phyloP scores from a whole-genome alignment of 306 rosid genomes.

The Sicyos baderoa region DNA sequence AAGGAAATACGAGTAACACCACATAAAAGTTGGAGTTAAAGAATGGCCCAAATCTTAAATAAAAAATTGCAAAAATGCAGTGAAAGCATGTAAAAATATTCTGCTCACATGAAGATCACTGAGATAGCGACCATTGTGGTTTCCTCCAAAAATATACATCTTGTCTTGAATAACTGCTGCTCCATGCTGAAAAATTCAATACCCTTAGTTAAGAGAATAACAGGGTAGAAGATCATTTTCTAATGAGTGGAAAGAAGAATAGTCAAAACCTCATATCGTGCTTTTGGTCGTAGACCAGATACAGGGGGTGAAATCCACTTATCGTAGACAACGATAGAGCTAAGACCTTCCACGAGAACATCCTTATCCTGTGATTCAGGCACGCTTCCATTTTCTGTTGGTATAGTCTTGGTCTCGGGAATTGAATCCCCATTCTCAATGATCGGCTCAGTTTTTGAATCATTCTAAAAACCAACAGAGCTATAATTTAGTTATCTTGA shows the following conservation, averaged over 20 bases:
- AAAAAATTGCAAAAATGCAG: background rate
- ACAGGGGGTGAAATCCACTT: constrained; percentile 70
- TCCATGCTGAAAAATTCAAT: constrained; percentile 67
- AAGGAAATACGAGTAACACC: background rate
- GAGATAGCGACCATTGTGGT: constrained; percentile 95
- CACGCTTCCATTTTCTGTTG: constrained; percentile 59
- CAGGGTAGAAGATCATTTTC: constrained; percentile 8
- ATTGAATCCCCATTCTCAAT: constrained; percentile 59
- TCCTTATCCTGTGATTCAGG: constrained; percentile 66
- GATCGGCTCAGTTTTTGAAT: constrained; percentile 54
- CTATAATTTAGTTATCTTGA: constrained; percentile 1
- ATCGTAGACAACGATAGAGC: constrained; percentile 63
- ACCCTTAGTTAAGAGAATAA: constrained; percentile 25
- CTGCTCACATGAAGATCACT: constrained; percentile 75
- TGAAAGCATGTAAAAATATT: constrained; percentile 6
- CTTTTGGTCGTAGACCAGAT: constrained; percentile 63
- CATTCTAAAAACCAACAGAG: constrained; percentile 41
- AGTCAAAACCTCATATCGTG: constrained; percentile 77
- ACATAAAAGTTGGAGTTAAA: background rate
- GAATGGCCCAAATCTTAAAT: background rate
- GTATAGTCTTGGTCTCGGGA: constrained; percentile 65
- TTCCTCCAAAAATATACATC: constrained; percentile 92
- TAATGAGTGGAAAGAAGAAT: constrained; percentile 19
- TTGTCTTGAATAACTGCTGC: constrained; percentile 78
- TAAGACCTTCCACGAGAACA: constrained; percentile 61